These are phyloP conservation scores for Cubamyces sp. DNA, from an alignment of 768 basidiomycete species.

Conservation along the genomic window DNA sequence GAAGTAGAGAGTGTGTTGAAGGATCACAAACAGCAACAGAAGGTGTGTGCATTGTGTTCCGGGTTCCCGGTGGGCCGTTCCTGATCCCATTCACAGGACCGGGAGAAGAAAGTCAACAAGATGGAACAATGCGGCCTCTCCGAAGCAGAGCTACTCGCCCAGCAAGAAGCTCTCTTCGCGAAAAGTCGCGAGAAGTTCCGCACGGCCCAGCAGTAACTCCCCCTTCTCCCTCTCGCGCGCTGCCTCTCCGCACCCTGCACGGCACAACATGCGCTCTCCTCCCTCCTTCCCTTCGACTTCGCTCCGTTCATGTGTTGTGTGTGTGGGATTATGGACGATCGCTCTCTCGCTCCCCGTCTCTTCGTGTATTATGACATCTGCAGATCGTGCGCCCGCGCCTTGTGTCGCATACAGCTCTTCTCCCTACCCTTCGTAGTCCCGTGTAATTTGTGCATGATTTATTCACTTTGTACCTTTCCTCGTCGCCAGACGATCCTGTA, in stretches of 20 bases:
- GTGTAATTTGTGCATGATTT: conserved; percentile 31
- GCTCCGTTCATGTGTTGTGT: conserved; percentile 2
- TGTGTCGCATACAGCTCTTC: conserved; percentile 20
- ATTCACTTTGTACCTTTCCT: conserved; percentile 27
- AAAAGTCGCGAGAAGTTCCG: conserved; percentile 82
- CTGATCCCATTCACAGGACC: conserved; percentile 55
- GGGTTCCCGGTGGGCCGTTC: background rate
- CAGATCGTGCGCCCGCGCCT: conserved; percentile 8
- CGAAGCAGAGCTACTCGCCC: conserved; percentile 83
- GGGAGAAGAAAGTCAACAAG: conserved; percentile 91
- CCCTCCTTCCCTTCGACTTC: background rate
- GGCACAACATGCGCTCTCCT: background rate
- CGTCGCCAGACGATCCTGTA: conserved; percentile 26
- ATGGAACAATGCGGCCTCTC: conserved; percentile 87
- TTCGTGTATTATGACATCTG: conserved; percentile 26
- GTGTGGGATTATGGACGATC: conserved; percentile 27
- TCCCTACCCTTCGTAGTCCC: conserved; percentile 8
- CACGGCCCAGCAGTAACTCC: conserved; percentile 53
- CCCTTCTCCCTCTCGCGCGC: background rate
- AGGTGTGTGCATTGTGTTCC: conserved; percentile 53
- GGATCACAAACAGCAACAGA: conserved; percentile 95
- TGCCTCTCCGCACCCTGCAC: background rate
- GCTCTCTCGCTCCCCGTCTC: conserved; percentile 16
- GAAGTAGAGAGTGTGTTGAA: conserved; percentile 93
- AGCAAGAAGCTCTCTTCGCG: conserved; percentile 94